These are phyloP conservation scores for Xylariales sp. DNA, from an alignment of 2,329 filamentous ascomycete species.

Conservation along the genomic window DNA sequence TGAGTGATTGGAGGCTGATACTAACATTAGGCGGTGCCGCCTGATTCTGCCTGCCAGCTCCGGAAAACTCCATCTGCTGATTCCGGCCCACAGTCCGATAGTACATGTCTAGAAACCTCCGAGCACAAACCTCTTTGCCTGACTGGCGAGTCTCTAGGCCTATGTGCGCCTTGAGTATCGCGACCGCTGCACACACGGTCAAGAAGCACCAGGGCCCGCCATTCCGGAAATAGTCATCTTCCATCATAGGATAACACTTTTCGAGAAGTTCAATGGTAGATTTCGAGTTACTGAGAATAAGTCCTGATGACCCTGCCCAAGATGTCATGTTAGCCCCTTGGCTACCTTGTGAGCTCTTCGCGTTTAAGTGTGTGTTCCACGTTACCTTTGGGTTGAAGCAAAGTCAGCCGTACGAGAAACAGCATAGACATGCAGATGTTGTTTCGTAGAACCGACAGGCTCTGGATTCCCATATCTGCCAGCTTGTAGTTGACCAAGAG, in stretches of 20 bases:
- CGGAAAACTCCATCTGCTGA: too few species aligned
- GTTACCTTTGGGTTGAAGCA: not conserved
- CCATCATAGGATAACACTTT: constrained; percentile 15
- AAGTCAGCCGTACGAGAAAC: not conserved
- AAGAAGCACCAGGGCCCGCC: constrained; percentile 19
- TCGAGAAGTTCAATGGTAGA: constrained; percentile 15
- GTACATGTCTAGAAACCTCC: constrained; percentile 15
- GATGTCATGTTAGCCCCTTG: too few species aligned
- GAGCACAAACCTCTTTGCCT: constrained; percentile 14
- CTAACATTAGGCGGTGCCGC: too few species aligned
- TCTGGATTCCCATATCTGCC: constrained; percentile 10
- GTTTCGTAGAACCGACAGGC: constrained; percentile 11
- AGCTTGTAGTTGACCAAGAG: constrained; percentile 14
- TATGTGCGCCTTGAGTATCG: constrained; percentile 16
- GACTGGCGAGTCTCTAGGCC: constrained; percentile 11
- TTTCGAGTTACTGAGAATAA: constrained; percentile 7
- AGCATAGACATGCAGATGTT: not conserved
- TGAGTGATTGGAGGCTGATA: too few species aligned
- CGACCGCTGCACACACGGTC: constrained; percentile 15
- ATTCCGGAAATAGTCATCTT: constrained; percentile 16
- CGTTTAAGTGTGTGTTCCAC: too few species aligned
- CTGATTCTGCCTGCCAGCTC: too few species aligned
- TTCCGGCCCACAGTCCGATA: constrained; percentile 9
- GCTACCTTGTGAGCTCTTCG: too few species aligned
- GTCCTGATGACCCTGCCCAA: not conserved